Evolutionary conservation across 1,284 basidiomycete genomes (phyloP).

Genomic region (Rhodotorula sp.): DNA sequence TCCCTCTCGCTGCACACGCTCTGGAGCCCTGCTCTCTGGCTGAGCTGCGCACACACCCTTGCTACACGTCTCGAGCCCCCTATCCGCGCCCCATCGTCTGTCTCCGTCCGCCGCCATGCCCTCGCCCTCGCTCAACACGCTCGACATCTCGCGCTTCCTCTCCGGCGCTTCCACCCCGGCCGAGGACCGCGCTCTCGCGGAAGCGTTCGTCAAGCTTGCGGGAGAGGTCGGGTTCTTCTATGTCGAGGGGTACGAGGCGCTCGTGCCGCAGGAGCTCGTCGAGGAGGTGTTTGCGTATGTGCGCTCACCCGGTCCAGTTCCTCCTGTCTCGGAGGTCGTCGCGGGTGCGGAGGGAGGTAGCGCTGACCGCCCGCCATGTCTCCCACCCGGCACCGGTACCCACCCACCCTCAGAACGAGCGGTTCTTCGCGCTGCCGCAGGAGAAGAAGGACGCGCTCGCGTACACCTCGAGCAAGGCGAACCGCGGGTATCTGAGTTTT

Average conservation of each 20-base stretch:
- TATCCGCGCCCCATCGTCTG: background rate
- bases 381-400: no score
- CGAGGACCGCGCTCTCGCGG: background rate
- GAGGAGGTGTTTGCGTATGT: slow-evolving; percentile 22
- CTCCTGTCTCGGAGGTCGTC: no score
- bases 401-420: slow-evolving; percentile 4
- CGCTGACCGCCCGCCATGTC: background rate
- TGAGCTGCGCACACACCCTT: background rate
- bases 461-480: slow-evolving; percentile 17
- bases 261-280: slow-evolving; percentile 24
- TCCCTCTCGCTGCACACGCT: background rate
- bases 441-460: slow-evolving; percentile 23
- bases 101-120: background rate
- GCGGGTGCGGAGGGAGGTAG: background rate
- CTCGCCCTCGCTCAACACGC: slow-evolving; percentile 19
- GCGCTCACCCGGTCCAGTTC: background rate
- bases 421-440: slow-evolving; percentile 24
- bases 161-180: background rate
- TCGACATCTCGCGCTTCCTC: slow-evolving; percentile 16
- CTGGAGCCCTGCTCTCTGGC: background rate
- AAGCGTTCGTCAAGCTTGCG: slow-evolving; percentile 1
- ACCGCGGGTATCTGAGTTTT: slow-evolving; percentile 25
- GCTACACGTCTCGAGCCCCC: background rate
- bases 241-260: slow-evolving; percentile 13
- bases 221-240: slow-evolving; percentile 25